phyloP scores from a whole-genome alignment of 2,329 filamentous ascomycete species.

The Neonectria neomacrospora region DNA sequence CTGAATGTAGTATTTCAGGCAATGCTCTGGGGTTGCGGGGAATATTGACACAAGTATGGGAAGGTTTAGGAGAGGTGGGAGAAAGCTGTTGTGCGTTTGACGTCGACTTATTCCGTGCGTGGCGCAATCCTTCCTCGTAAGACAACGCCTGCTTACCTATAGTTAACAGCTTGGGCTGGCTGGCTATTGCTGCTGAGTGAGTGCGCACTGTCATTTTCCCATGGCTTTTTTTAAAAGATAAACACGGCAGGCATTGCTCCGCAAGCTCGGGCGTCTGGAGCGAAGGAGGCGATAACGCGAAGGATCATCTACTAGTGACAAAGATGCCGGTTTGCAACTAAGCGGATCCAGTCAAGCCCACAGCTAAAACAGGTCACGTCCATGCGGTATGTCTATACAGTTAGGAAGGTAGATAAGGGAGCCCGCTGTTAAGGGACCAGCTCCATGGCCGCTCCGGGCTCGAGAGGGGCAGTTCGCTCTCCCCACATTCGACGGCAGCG shows the following conservation, averaged over 20 bases:
- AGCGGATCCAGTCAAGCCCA: background rate
- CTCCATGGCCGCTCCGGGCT: too few relatives aligned
- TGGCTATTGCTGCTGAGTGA: too few relatives aligned
- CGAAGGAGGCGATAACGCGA: background rate
- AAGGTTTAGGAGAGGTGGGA: background rate
- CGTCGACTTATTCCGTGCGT: background rate
- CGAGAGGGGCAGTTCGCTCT: background rate
- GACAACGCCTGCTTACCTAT: slow-evolving; percentile 34
- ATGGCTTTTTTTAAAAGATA: background rate
- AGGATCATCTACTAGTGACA: background rate
- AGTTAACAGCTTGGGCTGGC: too few relatives aligned
- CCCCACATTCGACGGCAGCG: background rate
- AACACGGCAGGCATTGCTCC: background rate
- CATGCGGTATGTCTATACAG: background rate
- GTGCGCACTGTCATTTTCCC: background rate
- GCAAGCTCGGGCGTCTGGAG: background rate
- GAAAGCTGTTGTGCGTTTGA: background rate
- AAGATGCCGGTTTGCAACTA: slow-evolving; percentile 27
- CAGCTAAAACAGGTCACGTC: background rate
- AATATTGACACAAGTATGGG: background rate
- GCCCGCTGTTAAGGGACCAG: background rate
- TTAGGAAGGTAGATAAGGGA: background rate
- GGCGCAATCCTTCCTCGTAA: background rate
- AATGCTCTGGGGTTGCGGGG: background rate
- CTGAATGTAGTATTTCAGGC: background rate